phyloP scores from a whole-genome alignment of 169 alveolate genomes.

The Cryptosporidium canis region DNA sequence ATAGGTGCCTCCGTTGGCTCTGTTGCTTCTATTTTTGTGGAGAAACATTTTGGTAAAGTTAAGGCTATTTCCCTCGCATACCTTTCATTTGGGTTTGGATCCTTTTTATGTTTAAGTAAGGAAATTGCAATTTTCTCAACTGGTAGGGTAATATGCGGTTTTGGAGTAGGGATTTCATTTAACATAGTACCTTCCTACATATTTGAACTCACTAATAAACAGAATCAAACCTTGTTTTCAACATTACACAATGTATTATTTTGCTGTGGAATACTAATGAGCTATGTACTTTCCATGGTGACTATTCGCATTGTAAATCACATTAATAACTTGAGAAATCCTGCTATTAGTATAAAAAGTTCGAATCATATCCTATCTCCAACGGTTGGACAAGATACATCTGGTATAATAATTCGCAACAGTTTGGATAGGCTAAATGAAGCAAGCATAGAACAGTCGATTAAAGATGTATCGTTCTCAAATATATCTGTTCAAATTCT shows the following conservation, averaged over 20 bases:
- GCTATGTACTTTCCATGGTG: slow-evolving; percentile 3
- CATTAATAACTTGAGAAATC: not conserved
- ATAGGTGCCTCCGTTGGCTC: slow-evolving; percentile 55
- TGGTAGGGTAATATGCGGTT: slow-evolving; percentile 55
- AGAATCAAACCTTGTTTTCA: slow-evolving; percentile 55
- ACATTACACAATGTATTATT: slow-evolving; percentile 44
- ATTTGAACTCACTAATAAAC: slow-evolving; percentile 37
- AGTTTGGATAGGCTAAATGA: not conserved
- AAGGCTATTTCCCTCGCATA: not conserved
- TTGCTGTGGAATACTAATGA: slow-evolving; percentile 46
- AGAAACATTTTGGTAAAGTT: slow-evolving; percentile 23
- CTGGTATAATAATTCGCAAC: not conserved
- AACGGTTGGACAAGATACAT: not conserved
- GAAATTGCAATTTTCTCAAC: not conserved
- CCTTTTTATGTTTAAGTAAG: slow-evolving; percentile 10
- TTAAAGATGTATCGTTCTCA: not conserved
- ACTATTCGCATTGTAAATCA: not conserved
- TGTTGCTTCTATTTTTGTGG: not conserved
- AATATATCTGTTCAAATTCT: not conserved
- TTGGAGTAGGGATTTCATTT: slow-evolving; percentile 40
- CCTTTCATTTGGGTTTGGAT: slow-evolving; percentile 24
- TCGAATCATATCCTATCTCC: not conserved
- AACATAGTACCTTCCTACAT: slow-evolving; percentile 35
- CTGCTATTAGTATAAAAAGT: not conserved
- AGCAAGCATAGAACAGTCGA: not conserved